These are phyloP conservation scores for Candida nitratophila DNA, from an alignment of 805 yeast species.

Conservation along the genomic window DNA sequence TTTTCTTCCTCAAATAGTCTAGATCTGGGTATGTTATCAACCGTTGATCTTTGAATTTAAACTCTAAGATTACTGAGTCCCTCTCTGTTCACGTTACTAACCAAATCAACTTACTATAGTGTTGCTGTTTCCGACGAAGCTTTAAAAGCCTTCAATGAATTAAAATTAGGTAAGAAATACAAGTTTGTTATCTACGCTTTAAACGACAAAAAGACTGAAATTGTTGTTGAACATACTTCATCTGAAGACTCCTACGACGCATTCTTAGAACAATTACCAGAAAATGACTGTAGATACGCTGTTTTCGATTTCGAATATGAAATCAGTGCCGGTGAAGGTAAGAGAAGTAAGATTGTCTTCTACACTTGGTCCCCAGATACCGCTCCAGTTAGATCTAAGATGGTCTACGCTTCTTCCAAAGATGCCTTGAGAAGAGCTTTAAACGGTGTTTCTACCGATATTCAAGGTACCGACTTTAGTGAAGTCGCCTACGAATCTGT, in stretches of 20 bases:
- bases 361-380: constrained; percentile 97
- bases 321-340: constrained; percentile 84
- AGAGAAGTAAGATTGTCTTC: constrained; percentile 65
- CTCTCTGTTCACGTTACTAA: background rate
- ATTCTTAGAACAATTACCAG: constrained; percentile 85
- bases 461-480: constrained; percentile 96
- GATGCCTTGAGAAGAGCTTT: constrained; percentile 96
- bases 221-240: constrained; percentile 81
- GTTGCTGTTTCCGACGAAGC: constrained; percentile 85
- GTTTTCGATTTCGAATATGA: constrained; percentile 96
- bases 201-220: constrained; percentile 83
- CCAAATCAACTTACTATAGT: constrained; percentile 28
- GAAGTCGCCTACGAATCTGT: constrained; percentile 95
- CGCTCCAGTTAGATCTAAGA: constrained; percentile 90
- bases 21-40: constrained; percentile 26
- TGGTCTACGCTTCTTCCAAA: constrained; percentile 98
- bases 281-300: constrained; percentile 94
- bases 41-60: no score
- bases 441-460: constrained; percentile 88
- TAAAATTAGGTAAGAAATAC: constrained; percentile 87
- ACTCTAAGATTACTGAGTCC: no score
- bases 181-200: constrained; percentile 78
- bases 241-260: constrained; percentile 69
- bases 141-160: constrained; percentile 87
- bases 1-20: constrained; percentile 14